Base-by-base conservation (phyloP, 148 eudicot species). In the Dianthus caryophyllus region DNA sequence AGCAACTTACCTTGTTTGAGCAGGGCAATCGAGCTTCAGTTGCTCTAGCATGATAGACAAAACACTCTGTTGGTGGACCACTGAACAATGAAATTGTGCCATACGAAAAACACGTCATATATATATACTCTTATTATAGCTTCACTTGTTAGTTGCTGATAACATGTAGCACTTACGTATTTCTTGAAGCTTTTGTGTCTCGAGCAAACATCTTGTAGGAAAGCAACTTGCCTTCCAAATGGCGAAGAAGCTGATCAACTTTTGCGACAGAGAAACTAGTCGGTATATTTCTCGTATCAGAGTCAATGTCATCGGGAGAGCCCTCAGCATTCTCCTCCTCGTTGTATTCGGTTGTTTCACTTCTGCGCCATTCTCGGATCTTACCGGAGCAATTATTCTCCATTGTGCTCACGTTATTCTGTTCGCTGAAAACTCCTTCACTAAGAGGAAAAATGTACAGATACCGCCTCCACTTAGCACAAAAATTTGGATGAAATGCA, bases 1-100 rank as follows among this genome's bases (percentile, higher is more conserved):
- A 61, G 49, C 60, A 8, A 62, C 12, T 39, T 65, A 88, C 88
- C 93, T 80, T 68, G 48, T 73, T 41, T 38, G 76, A 66, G 74
- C 75, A 71, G 36, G 84, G 83, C 71, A 88, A 61, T 59, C 67
- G 75, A 69, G 81, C 80, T 81, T 94, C 84, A 71, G 78, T 73
- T 29, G 98, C 97, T 78, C 98, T 86, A 47, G 88, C 97, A 65
- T 86, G 98, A 71, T 84, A 83, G 67, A 94, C n/a, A 69, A 83
- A 86, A 75, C 98, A 90, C 83, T 94, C 97, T 2, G 98, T 90
- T 41, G 98, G 87, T 68, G 98, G 98, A 67, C 98, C 98, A 38
- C 97, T 92, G 89, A 39, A 75, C 38, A 53, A 38, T 22, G 69
- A 66, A 46, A 66, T 14, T 7, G 61, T 38, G 61, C 36, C 43